Percentiles rank a stretch among this genome's conserved stretches.
Evolutionary conservation across 805 yeast species (phyloP).

Genomic region (Yamadazyma phyllophila): DNA sequence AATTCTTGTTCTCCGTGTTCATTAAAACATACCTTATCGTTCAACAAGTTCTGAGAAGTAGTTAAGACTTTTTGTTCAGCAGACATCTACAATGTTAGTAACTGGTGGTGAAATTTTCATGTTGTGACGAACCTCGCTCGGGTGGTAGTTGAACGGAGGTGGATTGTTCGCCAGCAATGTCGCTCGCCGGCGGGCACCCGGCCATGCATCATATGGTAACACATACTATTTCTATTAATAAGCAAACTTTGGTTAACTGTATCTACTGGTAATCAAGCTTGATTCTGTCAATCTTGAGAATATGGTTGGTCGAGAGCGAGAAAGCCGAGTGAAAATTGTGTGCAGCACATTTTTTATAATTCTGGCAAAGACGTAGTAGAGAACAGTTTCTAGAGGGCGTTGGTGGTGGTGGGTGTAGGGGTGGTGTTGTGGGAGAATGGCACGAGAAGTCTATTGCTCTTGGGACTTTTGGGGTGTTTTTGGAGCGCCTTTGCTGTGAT

Average conservation of each 20-base stretch:
- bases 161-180: no score
- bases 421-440: no score
- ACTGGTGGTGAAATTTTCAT: background rate
- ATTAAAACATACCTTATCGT: constrained; percentile 44
- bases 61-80: constrained; percentile 39
- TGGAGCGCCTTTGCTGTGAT: no score
- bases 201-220: background rate
- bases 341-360: constrained; percentile 3
- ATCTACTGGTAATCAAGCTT: background rate
- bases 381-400: no score
- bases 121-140: no score
- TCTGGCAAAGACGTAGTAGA: background rate
- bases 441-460: no score
- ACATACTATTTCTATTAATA: constrained; percentile 4
- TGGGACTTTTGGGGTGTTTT: no score
- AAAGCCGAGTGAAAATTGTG: constrained; percentile 7
- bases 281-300: constrained; percentile 10
- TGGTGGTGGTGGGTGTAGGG: no score
- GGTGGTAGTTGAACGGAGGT: background rate
- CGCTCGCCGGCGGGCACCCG: no score
- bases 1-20: background rate
- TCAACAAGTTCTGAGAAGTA: constrained; percentile 57
- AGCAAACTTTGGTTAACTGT: background rate
- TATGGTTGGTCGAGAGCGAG: constrained; percentile 16
- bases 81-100: constrained; percentile 20